Evolutionary conservation across 306 rosid genomes (phyloP), one percentile per base, ranked within the genome.

Genomic region (Sophora flavescens): DNA sequence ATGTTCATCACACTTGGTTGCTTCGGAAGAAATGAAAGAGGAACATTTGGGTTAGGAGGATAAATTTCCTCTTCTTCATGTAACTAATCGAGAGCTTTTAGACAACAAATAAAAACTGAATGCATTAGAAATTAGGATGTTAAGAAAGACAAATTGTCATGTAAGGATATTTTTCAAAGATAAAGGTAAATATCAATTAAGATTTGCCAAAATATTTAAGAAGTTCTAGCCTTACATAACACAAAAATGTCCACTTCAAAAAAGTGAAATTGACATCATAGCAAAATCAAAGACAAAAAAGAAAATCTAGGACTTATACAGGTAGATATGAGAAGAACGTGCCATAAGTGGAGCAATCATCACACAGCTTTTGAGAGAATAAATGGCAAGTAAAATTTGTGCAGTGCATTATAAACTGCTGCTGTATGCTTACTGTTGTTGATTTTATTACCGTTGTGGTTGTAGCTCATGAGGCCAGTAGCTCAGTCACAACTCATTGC

Each of bases 391-490:
- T 13, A 36, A 61, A 32, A 45, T 51, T 11, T 3, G 4, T 11
- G 3, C 4, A 67, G 30, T 0, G 18, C 16, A 45, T 17, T 68
- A 58, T 30, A 47, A 44, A 62, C 35, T 45, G 45, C 45, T 22
- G 17, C 17, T 12, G 13, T 15, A 42, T 12, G 17, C 32, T 13
- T 48, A 4, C 6, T 13, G 15, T 13, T 48, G 11, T 66, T 41
- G 39, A 69, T 58, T 44, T 7, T 48, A 59, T 33, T 17, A 56
- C 44, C 7, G 58, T 64, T 64, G 41, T 53, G 63, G 22, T 78
- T 47, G 66, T 28, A 78, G 14, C 62, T 17, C 76, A 11, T 3
- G 44, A 35, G 42, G 2, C 47, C 11, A 18, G 54, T 1, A 30
- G 30, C 30, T 11, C 30, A 22, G 57, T 56, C 2, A 1, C 30